Conservation (phyloP, 202 grass and related monocot species). For the Zizania palustris region DNA sequence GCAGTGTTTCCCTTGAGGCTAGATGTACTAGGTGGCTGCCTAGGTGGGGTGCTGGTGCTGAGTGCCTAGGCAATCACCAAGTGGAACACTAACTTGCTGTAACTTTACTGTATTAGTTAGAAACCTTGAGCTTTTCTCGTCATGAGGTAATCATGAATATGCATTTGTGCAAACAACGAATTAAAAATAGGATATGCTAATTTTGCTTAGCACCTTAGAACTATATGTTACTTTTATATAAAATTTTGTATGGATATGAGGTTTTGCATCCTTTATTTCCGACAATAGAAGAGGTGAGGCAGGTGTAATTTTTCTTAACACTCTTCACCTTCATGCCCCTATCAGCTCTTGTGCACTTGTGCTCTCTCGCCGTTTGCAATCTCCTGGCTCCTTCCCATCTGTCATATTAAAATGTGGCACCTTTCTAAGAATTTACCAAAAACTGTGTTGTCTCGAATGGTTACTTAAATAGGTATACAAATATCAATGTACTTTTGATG, state of each 20-base stretch:
- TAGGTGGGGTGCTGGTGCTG: too few relatives aligned
- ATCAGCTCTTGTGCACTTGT: not conserved
- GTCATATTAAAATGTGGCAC: not conserved
- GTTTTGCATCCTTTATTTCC: not conserved
- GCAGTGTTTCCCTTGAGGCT: not conserved
- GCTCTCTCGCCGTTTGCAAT: not conserved
- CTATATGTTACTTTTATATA: not conserved
- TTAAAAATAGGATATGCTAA: not conserved
- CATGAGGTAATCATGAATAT: not conserved
- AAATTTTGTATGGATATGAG: not conserved
- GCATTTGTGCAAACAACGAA: not conserved
- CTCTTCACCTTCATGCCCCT: not conserved
- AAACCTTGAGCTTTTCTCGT: not conserved
- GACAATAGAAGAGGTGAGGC: too few relatives aligned
- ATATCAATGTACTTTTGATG: not conserved
- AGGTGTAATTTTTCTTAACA: not conserved
- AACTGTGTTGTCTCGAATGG: not conserved
- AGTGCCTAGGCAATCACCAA: too few relatives aligned
- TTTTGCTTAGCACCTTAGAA: not conserved
- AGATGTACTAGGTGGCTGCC: too few relatives aligned
- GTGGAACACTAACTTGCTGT: too few relatives aligned
- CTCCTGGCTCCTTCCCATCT: not conserved
- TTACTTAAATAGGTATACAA: not conserved
- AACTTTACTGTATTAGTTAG: not conserved
- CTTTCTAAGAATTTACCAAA: slow-evolving; percentile 2